These are phyloP conservation scores for Magnusiomyces suaveolens DNA, from an alignment of 1,139 yeast genomes.

Conservation along the genomic window DNA sequence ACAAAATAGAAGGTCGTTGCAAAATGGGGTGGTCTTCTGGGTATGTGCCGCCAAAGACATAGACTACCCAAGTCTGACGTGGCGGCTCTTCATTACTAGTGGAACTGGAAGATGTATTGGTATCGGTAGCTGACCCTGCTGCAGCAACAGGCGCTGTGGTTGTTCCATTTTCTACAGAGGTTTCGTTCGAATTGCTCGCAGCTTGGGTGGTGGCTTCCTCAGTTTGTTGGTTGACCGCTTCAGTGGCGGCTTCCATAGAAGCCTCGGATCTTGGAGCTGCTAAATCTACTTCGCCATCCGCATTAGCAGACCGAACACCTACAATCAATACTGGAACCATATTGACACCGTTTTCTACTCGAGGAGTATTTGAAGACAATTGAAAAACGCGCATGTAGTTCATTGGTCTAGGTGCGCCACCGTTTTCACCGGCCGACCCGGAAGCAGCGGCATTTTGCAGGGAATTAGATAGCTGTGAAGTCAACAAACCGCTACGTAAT, in stretches of 20 bases:
- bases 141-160: background rate
- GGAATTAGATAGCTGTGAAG: constrained; percentile 30
- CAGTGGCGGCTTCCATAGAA: background rate
- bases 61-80: constrained; percentile 39
- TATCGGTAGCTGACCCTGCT: too few relatives aligned
- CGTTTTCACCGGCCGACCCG: constrained; percentile 9
- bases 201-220: background rate
- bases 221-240: background rate
- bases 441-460: constrained; percentile 14
- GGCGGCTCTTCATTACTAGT: background rate
- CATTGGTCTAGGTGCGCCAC: constrained; percentile 19
- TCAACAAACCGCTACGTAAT: constrained; percentile 35
- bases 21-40: constrained; percentile 41
- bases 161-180: background rate
- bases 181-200: background rate
- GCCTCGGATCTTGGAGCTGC: background rate
- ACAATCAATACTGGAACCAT: constrained; percentile 47
- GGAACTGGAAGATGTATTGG: too few relatives aligned
- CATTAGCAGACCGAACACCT: constrained; percentile 41
- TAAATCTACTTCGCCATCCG: background rate
- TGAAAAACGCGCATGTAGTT: constrained; percentile 48
- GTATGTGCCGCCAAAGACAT: constrained; percentile 43
- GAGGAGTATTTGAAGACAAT: constrained; percentile 23
- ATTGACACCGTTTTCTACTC: constrained; percentile 7
- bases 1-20: constrained; percentile 39